Evolutionary conservation across 1,139 yeast genomes (phyloP), one percentile per base, ranked within the genome.

Genomic region (Geotrichum australiense): DNA sequence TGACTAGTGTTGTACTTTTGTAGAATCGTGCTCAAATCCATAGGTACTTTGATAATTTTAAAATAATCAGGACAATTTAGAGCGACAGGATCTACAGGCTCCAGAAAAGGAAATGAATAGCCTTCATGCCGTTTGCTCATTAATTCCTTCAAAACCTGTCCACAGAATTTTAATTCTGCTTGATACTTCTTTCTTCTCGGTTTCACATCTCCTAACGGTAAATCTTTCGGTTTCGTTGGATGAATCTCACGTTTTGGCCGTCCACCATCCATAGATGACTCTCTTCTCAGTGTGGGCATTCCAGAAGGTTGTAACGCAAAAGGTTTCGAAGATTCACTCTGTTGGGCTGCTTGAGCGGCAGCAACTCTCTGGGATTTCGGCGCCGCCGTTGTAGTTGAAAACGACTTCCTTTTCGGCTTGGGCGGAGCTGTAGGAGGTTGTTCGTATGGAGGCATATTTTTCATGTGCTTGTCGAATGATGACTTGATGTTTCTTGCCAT

Each of bases 231-330:
- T 57, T 84, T 82, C 42, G 98, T 98, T 2, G 98, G 98, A 58
- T 89, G 96, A 39, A 91, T 86, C 54, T 87, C 94, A 53, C 99
- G 77, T 65, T 89, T 89, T 34, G 98, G 97, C 52, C 98, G 74
- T 32, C 79, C 80, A n/a, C 6, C 35, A 36, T 69, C 74, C 2
- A 70, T 71, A n/a, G 71, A 64, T 4, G 76, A 68, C 40, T 77
- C 86, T 45, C 94, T 72, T 56, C 94, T 72, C 49, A 73, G 73
- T 47, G 61, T 69, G 30, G 76, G 80, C 21, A 73, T 66, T 8
- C 77, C 77, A 28, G 73, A 65, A 2, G 69, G 62, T 34, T 64
- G 64, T 31, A 62, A 53, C 21, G 68, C 69, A 49, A 54, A 57
- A 5, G 63, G 49, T 28, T 55, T 50, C 8, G 49, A 39, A 18